Evolutionary conservation across 495 filamentous ascomycete genomes (phyloP), one percentile per base, ranked within the genome.

Genomic region (Collariella sp.): DNA sequence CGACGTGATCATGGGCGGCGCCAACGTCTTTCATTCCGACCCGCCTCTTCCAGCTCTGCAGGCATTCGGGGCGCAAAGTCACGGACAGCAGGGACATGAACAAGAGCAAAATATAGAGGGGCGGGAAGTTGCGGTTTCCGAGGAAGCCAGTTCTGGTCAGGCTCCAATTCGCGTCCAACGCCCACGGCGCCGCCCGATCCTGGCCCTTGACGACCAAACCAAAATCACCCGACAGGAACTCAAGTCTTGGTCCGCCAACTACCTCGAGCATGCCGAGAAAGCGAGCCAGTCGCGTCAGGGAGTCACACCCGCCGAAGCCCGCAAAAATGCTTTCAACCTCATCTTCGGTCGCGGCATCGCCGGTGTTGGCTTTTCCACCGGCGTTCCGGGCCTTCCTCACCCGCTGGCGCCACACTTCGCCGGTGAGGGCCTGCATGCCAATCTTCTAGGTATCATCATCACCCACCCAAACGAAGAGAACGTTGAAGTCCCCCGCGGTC

Each of bases 181-280:
- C 55, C 57, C 52, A 59, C 54, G 57, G 52, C 55, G 63, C 62
- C 59, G 55, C 24, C 35, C 59, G 52, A 11, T 65, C 44, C 9
- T 69, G 31, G 52, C 55, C 19, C 61, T 67, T 2, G 82, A 81
- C 54, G 56, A 62, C 10, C 62, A 63, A 18, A 75, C 70, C 2
- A 67, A 78, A 23, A 59, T 89, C 20, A 74, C 76, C 44, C 81
- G 79, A 52, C 61, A 63, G 10, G 76, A 79, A 12, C 62, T 88
- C 15, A 77, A 72, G 10, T 57, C 70, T n/a, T 84, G 83, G 81
- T 77, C 79, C 50, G 60, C 73, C 0, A 66, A 82, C 26, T 90
- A 89, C 50, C 44, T 79, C 33, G 48, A 61, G 1, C 79, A 79
- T 42, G 83, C 80, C 73, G 72, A 70, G 13, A 56, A 58, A 34